Evolutionary conservation across 2,329 filamentous ascomycete species (phyloP).

Genomic region (Aureobasidium zeae): DNA sequence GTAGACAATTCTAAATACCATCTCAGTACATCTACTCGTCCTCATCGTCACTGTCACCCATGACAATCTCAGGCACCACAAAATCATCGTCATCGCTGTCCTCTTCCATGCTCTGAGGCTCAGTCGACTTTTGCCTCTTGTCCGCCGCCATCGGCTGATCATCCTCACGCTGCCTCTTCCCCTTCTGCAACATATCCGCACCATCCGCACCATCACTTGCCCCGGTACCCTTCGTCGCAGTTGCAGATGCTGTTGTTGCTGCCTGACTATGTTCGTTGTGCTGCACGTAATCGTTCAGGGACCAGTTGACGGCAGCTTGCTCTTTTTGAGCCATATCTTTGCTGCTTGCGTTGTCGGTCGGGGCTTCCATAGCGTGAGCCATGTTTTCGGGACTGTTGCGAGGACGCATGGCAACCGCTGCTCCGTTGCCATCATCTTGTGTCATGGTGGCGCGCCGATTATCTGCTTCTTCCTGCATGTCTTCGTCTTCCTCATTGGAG

Average conservation of each 20-base stretch:
- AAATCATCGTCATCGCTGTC: constrained; percentile 29
- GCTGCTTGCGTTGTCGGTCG: neutral
- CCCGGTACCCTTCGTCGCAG: neutral
- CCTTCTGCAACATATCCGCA: neutral
- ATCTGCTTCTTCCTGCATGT: neutral
- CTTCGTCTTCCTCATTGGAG: constrained; percentile 1
- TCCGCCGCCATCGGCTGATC: neutral
- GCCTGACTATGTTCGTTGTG: neutral
- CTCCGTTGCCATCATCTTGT: neutral
- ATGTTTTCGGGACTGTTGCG: neutral
- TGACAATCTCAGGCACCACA: constrained; percentile 29
- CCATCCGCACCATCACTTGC: neutral
- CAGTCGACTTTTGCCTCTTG: constrained; percentile 11
- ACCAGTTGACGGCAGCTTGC: constrained; percentile 7
- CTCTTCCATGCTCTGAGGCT: constrained; percentile 13
- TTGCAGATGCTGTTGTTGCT: neutral
- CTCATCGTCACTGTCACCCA: constrained; percentile 26
- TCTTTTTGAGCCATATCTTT: neutral
- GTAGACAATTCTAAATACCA: neutral
- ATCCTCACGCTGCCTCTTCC: neutral
- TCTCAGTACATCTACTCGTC: constrained; percentile 17
- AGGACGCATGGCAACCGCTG: neutral
- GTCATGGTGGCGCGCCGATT: no score
- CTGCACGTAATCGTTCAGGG: constrained; percentile 7
- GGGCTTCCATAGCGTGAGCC: neutral